These are phyloP conservation scores for Cladosporium velox DNA, from an alignment of 2,329 filamentous ascomycete genomes.

Conservation along the genomic window DNA sequence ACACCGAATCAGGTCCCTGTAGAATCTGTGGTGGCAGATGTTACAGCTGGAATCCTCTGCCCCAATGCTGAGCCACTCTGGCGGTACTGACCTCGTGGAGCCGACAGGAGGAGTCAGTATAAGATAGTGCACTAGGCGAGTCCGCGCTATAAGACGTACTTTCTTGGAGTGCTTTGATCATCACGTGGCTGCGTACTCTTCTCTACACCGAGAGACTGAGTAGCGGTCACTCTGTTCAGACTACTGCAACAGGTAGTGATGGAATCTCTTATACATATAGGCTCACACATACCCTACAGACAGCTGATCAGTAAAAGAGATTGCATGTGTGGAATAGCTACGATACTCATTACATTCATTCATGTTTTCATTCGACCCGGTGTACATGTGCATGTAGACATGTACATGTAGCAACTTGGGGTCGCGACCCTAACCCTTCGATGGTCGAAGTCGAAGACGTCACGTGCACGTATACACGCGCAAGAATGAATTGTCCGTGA, in stretches of 20 bases:
- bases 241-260: neutral
- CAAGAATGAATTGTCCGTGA: neutral
- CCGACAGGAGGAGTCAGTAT: neutral
- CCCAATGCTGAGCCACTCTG: neutral
- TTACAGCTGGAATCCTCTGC: neutral
- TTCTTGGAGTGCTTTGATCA: neutral
- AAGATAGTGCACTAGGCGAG: neutral
- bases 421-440: neutral
- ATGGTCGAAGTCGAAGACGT: neutral
- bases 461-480: neutral
- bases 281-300: no score
- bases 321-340: neutral
- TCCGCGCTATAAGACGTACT: neutral
- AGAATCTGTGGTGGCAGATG: neutral
- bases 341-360: neutral
- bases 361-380: neutral
- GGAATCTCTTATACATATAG: no score
- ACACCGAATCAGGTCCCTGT: neutral
- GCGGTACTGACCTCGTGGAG: neutral
- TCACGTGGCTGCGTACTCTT: neutral
- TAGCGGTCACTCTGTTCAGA: neutral
- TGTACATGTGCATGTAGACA: no score
- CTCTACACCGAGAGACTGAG: neutral
- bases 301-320: no score
- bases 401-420: neutral